Evolutionary conservation across 441 rosid species (phyloP).

Genomic region (Adansonia gregorii): DNA sequence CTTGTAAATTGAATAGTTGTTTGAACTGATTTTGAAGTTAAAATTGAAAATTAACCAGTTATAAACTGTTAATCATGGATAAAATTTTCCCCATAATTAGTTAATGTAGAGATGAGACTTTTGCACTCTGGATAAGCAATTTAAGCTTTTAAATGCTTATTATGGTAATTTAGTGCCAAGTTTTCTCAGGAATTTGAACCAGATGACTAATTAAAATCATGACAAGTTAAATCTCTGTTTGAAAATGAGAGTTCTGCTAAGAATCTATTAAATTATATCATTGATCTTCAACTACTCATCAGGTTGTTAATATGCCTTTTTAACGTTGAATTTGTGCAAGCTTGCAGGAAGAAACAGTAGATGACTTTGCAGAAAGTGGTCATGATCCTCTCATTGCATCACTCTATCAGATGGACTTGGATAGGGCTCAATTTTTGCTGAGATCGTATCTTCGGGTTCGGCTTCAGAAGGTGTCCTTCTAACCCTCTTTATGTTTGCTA

Average conservation of each 20-base stretch:
- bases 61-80: not conserved
- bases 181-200: not conserved
- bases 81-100: not conserved
- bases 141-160: not conserved
- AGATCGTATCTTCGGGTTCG: slow-evolving; percentile 88
- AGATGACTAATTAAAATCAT: not conserved
- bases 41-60: not conserved
- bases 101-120: not conserved
- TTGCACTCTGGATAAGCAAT: not conserved
- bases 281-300: not conserved
- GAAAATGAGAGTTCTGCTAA: not conserved
- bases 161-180: not conserved
- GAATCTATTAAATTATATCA: not conserved
- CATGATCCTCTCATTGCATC: slow-evolving; percentile 73
- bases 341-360: slow-evolving; percentile 75
- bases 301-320: not conserved
- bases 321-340: slow-evolving; percentile 17
- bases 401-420: slow-evolving; percentile 86
- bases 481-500: not conserved
- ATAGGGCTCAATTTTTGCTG: slow-evolving; percentile 74
- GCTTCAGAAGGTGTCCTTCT: slow-evolving; percentile 67
- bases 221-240: not conserved
- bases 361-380: slow-evolving; percentile 49
- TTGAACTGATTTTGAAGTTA: not conserved
- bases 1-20: not conserved